These are phyloP conservation scores for Didymella arachidicola DNA, from an alignment of 2,329 filamentous ascomycete genomes.

Conservation along the genomic window DNA sequence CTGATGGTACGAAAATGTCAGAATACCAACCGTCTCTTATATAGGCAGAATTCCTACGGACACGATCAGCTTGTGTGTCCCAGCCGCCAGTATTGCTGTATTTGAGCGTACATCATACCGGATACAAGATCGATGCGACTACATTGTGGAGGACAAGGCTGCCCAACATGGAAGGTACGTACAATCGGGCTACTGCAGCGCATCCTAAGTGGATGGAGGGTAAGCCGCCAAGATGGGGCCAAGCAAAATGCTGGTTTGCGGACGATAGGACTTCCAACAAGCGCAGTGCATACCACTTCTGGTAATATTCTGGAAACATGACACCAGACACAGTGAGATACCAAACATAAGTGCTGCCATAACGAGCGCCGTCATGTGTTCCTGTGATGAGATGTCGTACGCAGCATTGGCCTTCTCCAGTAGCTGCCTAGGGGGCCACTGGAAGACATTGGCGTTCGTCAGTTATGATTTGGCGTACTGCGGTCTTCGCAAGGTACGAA, in stretches of 20 bases:
- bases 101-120: neutral
- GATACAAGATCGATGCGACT: neutral
- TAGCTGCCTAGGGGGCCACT: no score
- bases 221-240: constrained; percentile 16
- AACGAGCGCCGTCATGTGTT: neutral
- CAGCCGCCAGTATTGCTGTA: neutral
- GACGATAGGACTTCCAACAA: neutral
- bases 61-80: neutral
- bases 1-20: no score
- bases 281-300: constrained; percentile 6
- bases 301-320: neutral
- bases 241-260: neutral
- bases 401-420: no score
- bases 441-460: neutral
- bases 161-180: constrained; percentile 10
- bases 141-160: neutral
- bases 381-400: neutral
- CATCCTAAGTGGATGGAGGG: neutral
- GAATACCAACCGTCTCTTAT: neutral
- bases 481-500: no score
- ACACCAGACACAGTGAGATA: neutral
- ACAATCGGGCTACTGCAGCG: constrained; percentile 1
- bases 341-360: neutral
- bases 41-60: neutral
- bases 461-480: neutral